Evolutionary conservation across 345 rosid species (phyloP).

Genomic region (Euphorbia peplus): DNA sequence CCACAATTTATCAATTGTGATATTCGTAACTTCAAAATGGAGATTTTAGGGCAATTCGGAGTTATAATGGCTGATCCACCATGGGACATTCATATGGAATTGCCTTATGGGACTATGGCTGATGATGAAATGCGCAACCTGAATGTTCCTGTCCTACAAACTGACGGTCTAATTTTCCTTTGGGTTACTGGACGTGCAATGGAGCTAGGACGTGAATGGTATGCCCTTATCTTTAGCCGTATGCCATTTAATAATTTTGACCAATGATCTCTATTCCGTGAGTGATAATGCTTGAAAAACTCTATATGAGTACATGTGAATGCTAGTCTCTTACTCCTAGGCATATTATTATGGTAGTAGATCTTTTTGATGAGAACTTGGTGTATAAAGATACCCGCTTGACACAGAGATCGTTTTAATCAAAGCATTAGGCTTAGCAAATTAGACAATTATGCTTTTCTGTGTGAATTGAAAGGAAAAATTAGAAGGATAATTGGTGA

Average conservation of each 20-base stretch:
- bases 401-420: too few relatives aligned
- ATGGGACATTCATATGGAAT: conserved; percentile 99
- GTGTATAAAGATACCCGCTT: too few relatives aligned
- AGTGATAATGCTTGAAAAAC: not conserved
- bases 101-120: conserved; percentile 99
- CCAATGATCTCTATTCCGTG: not conserved
- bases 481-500: too few relatives aligned
- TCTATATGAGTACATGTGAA: not conserved
- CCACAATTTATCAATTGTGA: conserved; percentile 97
- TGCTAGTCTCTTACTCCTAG: not conserved
- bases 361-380: too few relatives aligned
- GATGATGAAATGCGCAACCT: conserved; percentile 99
- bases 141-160: conserved; percentile 96
- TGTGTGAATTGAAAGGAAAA: too few relatives aligned
- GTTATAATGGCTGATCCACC: conserved; percentile 99
- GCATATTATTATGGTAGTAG: not conserved
- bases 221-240: not conserved
- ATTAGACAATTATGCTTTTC: too few relatives aligned
- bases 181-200: conserved; percentile 99
- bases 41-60: conserved; percentile 93
- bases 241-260: not conserved
- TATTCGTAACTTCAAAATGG: conserved; percentile 87
- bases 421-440: too few relatives aligned
- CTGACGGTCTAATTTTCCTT: conserved; percentile 94
- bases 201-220: conserved; percentile 99